phyloP scores from a whole-genome alignment of 2,329 filamentous ascomycete species.

The Colletotrichum coccodes region DNA sequence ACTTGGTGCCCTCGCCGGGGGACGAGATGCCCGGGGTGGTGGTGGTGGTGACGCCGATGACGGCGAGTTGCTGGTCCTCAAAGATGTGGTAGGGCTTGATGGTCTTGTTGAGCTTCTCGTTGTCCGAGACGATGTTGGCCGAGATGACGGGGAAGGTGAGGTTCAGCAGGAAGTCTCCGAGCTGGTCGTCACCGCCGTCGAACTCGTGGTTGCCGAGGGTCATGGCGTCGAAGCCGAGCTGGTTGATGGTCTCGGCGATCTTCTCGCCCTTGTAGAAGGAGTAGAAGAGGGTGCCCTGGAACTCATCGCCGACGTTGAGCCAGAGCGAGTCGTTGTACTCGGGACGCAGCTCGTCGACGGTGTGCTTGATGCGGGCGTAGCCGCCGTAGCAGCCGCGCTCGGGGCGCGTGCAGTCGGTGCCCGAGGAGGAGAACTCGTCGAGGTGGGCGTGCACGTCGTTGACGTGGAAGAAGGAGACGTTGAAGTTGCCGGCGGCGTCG shows the following conservation, averaged over 20 bases:
- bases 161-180: constrained; percentile 70
- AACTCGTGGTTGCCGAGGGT: constrained; percentile 76
- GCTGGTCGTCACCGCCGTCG: constrained; percentile 70
- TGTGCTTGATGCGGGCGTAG: constrained; percentile 71
- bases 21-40: constrained; percentile 68
- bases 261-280: constrained; percentile 74
- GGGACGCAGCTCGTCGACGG: constrained; percentile 65
- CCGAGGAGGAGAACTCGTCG: constrained; percentile 69
- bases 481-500: constrained; percentile 60
- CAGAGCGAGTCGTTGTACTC: constrained; percentile 69
- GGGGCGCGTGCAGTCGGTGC: constrained; percentile 69
- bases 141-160: constrained; percentile 73
- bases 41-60: constrained; percentile 73
- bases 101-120: constrained; percentile 67
- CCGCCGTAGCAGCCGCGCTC: constrained; percentile 70
- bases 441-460: constrained; percentile 77
- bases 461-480: constrained; percentile 74
- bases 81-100: constrained; percentile 75
- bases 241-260: constrained; percentile 73
- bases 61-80: constrained; percentile 66
- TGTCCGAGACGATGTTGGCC: constrained; percentile 70
- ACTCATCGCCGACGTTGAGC: constrained; percentile 76
- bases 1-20: constrained; percentile 66
- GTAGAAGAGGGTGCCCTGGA: constrained; percentile 76
- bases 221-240: constrained; percentile 75